phyloP scores from a whole-genome alignment of 345 rosid species.

The Capsella bursapastoris region DNA sequence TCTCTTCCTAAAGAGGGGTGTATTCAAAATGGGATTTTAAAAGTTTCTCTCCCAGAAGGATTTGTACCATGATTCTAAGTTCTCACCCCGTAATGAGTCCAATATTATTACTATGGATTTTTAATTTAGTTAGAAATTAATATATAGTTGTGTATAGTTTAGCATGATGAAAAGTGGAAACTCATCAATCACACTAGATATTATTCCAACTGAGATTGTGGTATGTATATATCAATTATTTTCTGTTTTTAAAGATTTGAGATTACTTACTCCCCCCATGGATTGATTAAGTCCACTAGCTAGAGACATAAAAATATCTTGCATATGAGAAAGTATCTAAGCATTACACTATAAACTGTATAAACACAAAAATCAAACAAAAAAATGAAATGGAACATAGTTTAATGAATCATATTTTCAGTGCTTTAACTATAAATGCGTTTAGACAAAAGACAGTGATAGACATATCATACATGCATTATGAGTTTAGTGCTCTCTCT shows the following conservation, averaged over 20 bases:
- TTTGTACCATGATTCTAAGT: too few relatives aligned
- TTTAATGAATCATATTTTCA: background rate
- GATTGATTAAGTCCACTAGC: constrained; percentile 23
- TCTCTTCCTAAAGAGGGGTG: too few relatives aligned
- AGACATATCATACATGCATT: constrained; percentile 7
- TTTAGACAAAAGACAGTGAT: constrained; percentile 26
- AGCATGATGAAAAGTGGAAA: background rate
- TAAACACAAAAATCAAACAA: background rate
- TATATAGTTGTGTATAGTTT: background rate
- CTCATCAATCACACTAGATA: background rate
- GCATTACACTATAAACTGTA: background rate
- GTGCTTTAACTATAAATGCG: background rate
- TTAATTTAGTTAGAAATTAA: too few relatives aligned
- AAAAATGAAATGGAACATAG: constrained; percentile 2
- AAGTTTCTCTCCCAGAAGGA: too few relatives aligned
- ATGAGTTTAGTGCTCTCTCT: constrained; percentile 14
- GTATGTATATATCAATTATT: constrained; percentile 2
- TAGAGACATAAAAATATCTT: background rate
- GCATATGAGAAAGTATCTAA: background rate
- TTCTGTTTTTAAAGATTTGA: too few relatives aligned
- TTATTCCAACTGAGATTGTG: background rate
- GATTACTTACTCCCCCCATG: background rate
- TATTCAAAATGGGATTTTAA: too few relatives aligned
- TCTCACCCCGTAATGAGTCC: too few relatives aligned
- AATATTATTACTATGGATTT: too few relatives aligned